Conservation (phyloP, 257 asterid species). For the Rauvolfia tetraphylla region DNA sequence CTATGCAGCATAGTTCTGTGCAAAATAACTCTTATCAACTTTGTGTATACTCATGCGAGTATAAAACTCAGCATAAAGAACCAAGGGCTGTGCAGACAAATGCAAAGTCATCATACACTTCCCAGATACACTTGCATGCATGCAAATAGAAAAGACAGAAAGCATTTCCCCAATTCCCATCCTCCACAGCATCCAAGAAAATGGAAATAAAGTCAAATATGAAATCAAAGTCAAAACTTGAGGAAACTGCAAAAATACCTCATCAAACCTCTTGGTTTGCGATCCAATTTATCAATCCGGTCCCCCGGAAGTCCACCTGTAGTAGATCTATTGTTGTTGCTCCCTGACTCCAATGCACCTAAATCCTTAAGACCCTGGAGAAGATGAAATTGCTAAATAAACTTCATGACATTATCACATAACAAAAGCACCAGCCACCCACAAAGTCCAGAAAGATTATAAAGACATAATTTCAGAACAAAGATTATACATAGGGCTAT, state of each 20-base stretch:
- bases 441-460: background rate
- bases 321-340: constrained; percentile 18
- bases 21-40: background rate
- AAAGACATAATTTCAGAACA: too few relatives aligned
- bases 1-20: background rate
- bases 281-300: constrained; percentile 30
- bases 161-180: background rate
- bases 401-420: background rate
- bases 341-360: constrained; percentile 30
- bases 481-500: background rate
- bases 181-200: background rate
- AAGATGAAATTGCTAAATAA: background rate
- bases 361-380: constrained; percentile 70
- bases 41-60: background rate
- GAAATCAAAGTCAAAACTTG: background rate
- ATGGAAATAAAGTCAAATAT: background rate
- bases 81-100: too few relatives aligned
- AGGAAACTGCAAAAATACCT: constrained; percentile 34
- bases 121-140: too few relatives aligned
- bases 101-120: too few relatives aligned
- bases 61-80: too few relatives aligned
- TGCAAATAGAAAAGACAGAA: too few relatives aligned
- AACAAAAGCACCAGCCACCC: background rate
- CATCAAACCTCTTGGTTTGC: constrained; percentile 24
- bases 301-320: constrained; percentile 41